A percentile compares a stretch with the other conserved stretches of the same genome.
phyloP scores from a whole-genome alignment of 2,329 filamentous ascomycete species.

The Capronia epimyces region DNA sequence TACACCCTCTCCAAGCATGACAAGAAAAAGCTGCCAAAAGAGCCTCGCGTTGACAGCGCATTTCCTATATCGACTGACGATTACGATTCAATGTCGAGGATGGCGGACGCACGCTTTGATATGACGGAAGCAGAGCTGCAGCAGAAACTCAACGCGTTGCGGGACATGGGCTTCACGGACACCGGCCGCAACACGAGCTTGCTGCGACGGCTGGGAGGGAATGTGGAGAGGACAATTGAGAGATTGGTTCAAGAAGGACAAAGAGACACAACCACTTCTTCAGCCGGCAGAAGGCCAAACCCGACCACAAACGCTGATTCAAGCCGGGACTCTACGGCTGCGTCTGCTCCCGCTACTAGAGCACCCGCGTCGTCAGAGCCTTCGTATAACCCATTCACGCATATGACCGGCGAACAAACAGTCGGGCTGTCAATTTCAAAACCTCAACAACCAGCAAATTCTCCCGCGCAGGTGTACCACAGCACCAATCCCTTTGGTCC shows the following conservation, averaged over 20 bases:
- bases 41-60: slow-evolving; percentile 28
- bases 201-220: slow-evolving; percentile 75
- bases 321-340: neutral
- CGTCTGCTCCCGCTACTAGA: slow-evolving; percentile 2
- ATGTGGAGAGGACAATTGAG: slow-evolving; percentile 80
- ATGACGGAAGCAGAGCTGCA: slow-evolving; percentile 51
- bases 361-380: slow-evolving; percentile 13
- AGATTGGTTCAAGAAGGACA: slow-evolving; percentile 78
- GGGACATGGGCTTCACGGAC: slow-evolving; percentile 89
- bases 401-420: slow-evolving; percentile 13
- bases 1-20: slow-evolving; percentile 53
- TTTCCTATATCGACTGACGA: slow-evolving; percentile 26
- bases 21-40: slow-evolving; percentile 35
- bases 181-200: slow-evolving; percentile 74
- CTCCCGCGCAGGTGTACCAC: slow-evolving; percentile 13
- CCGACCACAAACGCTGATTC: neutral
- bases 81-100: slow-evolving; percentile 23
- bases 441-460: slow-evolving; percentile 17
- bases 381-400: slow-evolving; percentile 22
- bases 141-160: slow-evolving; percentile 67
- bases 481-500: slow-evolving; percentile 32
- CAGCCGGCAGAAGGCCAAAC: slow-evolving; percentile 2
- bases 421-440: slow-evolving; percentile 30
- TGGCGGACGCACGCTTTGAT: slow-evolving; percentile 19
- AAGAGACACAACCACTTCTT: slow-evolving; percentile 31